phyloP scores from a whole-genome alignment of 441 rosid species.

The Erysimum cheiri region DNA sequence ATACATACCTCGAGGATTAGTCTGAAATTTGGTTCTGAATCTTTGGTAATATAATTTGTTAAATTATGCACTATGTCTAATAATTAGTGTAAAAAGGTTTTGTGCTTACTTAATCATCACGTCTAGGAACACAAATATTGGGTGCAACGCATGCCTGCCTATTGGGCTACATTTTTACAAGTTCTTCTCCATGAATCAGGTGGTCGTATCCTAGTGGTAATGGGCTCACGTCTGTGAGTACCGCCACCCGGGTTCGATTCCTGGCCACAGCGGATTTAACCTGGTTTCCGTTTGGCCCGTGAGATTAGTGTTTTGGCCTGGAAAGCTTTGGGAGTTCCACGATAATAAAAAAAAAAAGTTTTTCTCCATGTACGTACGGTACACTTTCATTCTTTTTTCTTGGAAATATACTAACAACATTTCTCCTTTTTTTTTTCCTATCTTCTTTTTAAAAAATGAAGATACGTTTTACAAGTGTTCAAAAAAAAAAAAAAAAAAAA shows the following conservation, averaged over 20 bases:
- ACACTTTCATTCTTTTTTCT: neutral
- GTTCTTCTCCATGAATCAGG: slow-evolving; percentile 4
- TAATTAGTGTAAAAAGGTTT: neutral
- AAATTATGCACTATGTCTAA: neutral
- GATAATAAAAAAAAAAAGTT: too few species aligned
- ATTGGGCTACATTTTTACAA: neutral
- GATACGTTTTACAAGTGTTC: too few species aligned
- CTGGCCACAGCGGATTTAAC: too few species aligned
- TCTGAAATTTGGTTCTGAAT: neutral
- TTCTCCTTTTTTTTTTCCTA: too few species aligned
- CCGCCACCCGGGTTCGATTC: too few species aligned
- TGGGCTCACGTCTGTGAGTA: too few species aligned
- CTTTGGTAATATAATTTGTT: neutral
- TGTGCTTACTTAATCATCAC: slow-evolving; percentile 29
- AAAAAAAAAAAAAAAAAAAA: too few species aligned
- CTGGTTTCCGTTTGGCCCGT: too few species aligned
- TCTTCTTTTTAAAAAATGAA: neutral
- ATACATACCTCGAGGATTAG: neutral
- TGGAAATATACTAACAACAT: neutral
- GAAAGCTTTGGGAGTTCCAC: too few species aligned
- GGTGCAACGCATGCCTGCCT: slow-evolving; percentile 21
- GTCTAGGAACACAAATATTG: slow-evolving; percentile 21
- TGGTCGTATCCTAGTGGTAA: too few species aligned
- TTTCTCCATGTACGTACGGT: too few species aligned
- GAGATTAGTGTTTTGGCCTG: too few species aligned